Percentiles rank a stretch among this genome's conserved stretches.
Evolutionary conservation across 106 monocot species (phyloP).

Genomic region (Dendrobium catenatum): DNA sequence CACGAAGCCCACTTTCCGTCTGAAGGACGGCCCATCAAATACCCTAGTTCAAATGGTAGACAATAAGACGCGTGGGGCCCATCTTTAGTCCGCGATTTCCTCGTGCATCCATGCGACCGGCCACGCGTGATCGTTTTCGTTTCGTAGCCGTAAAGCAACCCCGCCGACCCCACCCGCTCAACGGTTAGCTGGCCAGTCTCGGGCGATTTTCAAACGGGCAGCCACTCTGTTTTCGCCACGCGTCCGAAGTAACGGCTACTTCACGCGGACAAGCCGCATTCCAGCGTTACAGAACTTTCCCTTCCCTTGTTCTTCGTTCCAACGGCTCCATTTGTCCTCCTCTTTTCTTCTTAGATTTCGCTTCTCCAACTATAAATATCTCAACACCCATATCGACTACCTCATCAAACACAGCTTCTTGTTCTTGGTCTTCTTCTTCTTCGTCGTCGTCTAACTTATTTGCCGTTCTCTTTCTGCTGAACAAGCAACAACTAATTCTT

Average conservation of each 20-base stretch:
- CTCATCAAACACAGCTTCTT: not conserved
- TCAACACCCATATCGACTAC: not conserved
- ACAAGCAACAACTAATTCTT: no score
- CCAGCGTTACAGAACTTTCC: no score
- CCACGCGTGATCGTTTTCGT: not conserved
- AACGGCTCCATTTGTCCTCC: not conserved
- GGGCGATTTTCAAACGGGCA: not conserved
- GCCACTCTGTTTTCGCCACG: not conserved
- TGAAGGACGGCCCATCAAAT: no score
- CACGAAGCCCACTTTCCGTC: no score
- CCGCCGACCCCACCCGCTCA: not conserved
- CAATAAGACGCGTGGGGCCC: no score
- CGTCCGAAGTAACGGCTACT: not conserved
- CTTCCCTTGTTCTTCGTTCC: not conserved
- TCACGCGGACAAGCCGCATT: not conserved
- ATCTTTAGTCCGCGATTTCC: no score
- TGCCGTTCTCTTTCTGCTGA: no score
- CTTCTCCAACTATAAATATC: not conserved
- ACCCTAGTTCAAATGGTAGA: no score
- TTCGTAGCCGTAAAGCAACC: not conserved
- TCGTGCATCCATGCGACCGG: no score
- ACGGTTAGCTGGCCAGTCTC: not conserved
- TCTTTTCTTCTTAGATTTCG: not conserved
- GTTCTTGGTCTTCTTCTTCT: not conserved
- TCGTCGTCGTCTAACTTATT: no score